phyloP scores from a whole-genome alignment of 2,329 filamentous ascomycete species.

The Pyricularia pennisetigena region DNA sequence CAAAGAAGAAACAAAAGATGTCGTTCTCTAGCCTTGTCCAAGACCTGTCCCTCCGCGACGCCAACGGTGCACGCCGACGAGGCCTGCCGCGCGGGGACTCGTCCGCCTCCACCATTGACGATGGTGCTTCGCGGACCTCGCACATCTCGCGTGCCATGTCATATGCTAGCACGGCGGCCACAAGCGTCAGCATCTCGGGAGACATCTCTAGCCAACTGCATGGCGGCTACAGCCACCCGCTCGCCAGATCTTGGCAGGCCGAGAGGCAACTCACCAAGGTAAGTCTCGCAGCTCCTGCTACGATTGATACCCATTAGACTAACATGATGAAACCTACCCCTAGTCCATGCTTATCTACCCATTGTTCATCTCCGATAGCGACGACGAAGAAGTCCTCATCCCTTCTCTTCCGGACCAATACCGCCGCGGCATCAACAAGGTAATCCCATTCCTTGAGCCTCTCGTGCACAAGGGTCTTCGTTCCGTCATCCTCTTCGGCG shows the following conservation, averaged over 20 bases:
- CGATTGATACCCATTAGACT: background rate
- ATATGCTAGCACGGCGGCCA: slow-evolving; percentile 56
- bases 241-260: slow-evolving; percentile 73
- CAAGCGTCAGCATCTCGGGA: slow-evolving; percentile 58
- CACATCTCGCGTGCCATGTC: slow-evolving; percentile 55
- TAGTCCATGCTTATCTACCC: slow-evolving; percentile 98
- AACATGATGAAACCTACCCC: background rate
- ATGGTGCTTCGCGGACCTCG: slow-evolving; percentile 48
- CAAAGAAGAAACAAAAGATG: slow-evolving; percentile 28
- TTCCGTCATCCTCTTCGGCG: slow-evolving; percentile 92
- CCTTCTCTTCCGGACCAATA: slow-evolving; percentile 85
- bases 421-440: slow-evolving; percentile 77
- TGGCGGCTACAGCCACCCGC: slow-evolving; percentile 71
- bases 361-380: slow-evolving; percentile 88
- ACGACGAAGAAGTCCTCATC: slow-evolving; percentile 84
- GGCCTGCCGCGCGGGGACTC: slow-evolving; percentile 33
- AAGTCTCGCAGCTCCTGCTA: slow-evolving; percentile 12
- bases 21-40: slow-evolving; percentile 61
- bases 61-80: slow-evolving; percentile 15
- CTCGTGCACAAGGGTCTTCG: slow-evolving; percentile 82
- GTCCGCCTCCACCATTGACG: slow-evolving; percentile 46
- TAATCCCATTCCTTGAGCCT: slow-evolving; percentile 76
- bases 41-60: slow-evolving; percentile 51
- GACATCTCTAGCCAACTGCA: slow-evolving; percentile 80
- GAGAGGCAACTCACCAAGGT: slow-evolving; percentile 82